Evolutionary conservation across 441 rosid species (phyloP), one percentile per base, ranked within the genome.

Genomic region (Adansonia madagascariensis): DNA sequence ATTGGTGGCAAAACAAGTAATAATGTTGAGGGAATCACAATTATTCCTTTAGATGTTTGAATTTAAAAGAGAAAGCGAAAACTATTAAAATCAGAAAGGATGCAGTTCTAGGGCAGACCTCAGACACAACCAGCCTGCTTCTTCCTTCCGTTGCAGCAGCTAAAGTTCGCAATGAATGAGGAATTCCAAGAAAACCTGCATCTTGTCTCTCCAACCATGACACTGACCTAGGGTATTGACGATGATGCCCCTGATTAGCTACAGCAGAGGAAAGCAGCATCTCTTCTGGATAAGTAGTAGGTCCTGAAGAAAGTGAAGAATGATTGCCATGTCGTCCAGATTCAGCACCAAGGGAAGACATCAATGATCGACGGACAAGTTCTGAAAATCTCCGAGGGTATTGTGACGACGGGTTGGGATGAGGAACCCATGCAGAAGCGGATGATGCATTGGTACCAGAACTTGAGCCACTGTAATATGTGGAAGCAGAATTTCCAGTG

Each of bases 351-450:
- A 74, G 64, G 62, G 94, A 82, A 84, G 96, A 77, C 84, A 89
- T 78, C 80, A 92, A 80, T 1, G 98, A 92, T 44, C 92, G 88
- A 69, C 91, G 94, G 77, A 88, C 88, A 80, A 86, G 86, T 80
- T 91, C 99, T n/a, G 95, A 84, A 72, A 90, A 76, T 71, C 97
- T 89, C 11, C 90, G 85, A 6, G 90, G 92, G 83, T 82, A 84
- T 44, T 78, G 86, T 31, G 87, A 68, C n/a, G 79, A 71, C 57
- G 85, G 82, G 84, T 78, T 91, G 62, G 82, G 84, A 83, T 83
- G 87, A 80, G 93, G 83, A 72, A 59, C 76, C 91, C 84, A 85
- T 22, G 88, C 46, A 69, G 84, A 85, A 81, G 86, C 82, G 70
- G 92, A 69, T 20, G 91, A 76, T 44, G 88, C 97, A 75, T 85